Evolutionary conservation across 192 early-diverging fungal genomes (phyloP).

Genomic region (Cetraspora pellucida): DNA sequence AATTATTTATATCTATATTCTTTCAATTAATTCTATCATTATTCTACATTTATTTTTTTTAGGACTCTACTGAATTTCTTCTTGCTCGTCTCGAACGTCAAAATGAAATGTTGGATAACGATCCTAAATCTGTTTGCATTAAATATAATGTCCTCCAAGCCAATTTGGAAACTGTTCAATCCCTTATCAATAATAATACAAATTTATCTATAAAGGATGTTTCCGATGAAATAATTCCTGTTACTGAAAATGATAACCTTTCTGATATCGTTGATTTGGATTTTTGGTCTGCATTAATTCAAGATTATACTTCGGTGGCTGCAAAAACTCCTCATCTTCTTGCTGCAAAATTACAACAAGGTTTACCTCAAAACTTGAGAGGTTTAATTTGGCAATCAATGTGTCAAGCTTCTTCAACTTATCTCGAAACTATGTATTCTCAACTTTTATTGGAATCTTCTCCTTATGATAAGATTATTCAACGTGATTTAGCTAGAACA

Average conservation of each 20-base stretch:
- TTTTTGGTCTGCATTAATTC: slow-evolving; percentile 83
- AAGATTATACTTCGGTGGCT: slow-evolving; percentile 73
- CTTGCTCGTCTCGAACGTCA: slow-evolving; percentile 62
- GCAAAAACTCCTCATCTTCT: slow-evolving; percentile 68
- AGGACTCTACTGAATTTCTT: slow-evolving; percentile 59
- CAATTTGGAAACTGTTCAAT: slow-evolving; percentile 54
- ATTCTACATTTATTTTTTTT: slow-evolving; percentile 28
- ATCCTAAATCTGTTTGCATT: slow-evolving; percentile 64
- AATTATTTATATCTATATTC: slow-evolving; percentile 10
- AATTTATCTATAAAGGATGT: not conserved
- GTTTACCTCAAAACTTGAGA: slow-evolving; percentile 81
- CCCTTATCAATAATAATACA: slow-evolving; percentile 47
- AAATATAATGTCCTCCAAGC: slow-evolving; percentile 61
- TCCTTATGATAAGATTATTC: slow-evolving; percentile 89
- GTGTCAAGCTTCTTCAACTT: slow-evolving; percentile 77
- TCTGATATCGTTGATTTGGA: slow-evolving; percentile 59
- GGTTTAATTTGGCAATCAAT: slow-evolving; percentile 93
- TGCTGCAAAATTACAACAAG: slow-evolving; percentile 71
- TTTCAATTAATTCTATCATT: not conserved
- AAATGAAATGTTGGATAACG: slow-evolving; percentile 58
- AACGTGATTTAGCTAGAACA: slow-evolving; percentile 89
- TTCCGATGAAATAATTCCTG: slow-evolving; percentile 19
- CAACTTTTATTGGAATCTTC: slow-evolving; percentile 74
- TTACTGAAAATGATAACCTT: slow-evolving; percentile 33
- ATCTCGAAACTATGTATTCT: slow-evolving; percentile 79